phyloP scores from a whole-genome alignment of 1,284 basidiomycete species.

The Fomes fomentarius region DNA sequence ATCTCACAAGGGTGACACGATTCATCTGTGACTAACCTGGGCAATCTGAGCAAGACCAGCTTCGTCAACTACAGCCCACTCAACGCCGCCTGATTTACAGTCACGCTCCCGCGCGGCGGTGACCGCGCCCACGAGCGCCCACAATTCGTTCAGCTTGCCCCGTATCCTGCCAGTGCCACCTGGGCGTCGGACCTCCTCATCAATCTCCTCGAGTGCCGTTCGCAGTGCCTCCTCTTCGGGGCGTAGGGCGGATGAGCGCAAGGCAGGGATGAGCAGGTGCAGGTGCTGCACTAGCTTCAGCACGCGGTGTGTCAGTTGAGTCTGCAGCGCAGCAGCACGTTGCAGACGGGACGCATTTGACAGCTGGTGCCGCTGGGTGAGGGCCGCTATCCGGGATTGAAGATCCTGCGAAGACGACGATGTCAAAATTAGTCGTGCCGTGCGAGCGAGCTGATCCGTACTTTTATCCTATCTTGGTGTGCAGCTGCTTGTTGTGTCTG shows the following conservation, averaged over 20 bases:
- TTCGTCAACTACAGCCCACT: constrained; percentile 87
- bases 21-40: constrained; percentile 50
- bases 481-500: constrained; percentile 71
- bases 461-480: constrained; percentile 75
- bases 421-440: too few relatives aligned
- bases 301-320: constrained; percentile 76
- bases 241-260: constrained; percentile 79
- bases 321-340: constrained; percentile 68
- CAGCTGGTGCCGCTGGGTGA: constrained; percentile 70
- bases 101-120: constrained; percentile 63
- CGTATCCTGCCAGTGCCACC: constrained; percentile 67
- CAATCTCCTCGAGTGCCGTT: constrained; percentile 72
- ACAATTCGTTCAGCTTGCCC: constrained; percentile 80
- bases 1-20: too few relatives aligned
- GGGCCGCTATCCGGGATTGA: constrained; percentile 62
- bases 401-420: constrained; percentile 66
- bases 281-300: constrained; percentile 76
- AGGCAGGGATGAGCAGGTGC: constrained; percentile 78
- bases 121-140: constrained; percentile 85
- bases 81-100: constrained; percentile 49
- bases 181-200: constrained; percentile 67
- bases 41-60: constrained; percentile 79
- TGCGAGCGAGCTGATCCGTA: too few relatives aligned
- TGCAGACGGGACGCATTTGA: constrained; percentile 73
- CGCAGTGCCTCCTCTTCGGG: constrained; percentile 81